Percentiles rank a stretch among this genome's conserved stretches.
Evolutionary conservation across 306 rosid species (phyloP).

Genomic region (Geum urbanum): DNA sequence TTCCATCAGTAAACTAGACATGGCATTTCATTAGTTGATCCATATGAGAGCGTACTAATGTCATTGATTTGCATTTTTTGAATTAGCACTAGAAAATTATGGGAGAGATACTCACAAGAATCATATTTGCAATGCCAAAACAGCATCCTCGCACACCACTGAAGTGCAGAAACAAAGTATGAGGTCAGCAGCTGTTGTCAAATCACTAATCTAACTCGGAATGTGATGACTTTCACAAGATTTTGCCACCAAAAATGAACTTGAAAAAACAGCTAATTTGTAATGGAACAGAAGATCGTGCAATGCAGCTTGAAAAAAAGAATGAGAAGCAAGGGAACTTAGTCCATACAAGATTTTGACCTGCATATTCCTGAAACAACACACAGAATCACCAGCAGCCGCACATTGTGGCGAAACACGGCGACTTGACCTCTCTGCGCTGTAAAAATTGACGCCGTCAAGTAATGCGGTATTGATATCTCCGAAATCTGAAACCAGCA

Average conservation of each 20-base stretch:
- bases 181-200: constrained; percentile 25
- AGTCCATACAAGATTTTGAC: constrained; percentile 98
- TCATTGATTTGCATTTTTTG: background rate
- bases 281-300: too few species aligned
- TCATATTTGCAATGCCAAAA: constrained; percentile 91
- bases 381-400: constrained; percentile 62
- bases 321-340: constrained; percentile 42
- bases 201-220: background rate
- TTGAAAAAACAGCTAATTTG: too few species aligned
- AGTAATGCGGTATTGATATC: constrained; percentile 79
- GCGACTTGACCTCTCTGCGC: constrained; percentile 74
- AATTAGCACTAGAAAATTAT: background rate
- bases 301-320: background rate
- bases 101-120: constrained; percentile 60
- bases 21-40: background rate
- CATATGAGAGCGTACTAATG: background rate
- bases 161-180: constrained; percentile 42
- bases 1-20: background rate
- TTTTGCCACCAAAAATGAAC: too few species aligned
- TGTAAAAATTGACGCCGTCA: constrained; percentile 82
- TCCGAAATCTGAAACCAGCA: constrained; percentile 63
- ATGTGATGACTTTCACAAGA: too few species aligned
- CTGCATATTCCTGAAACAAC: constrained; percentile 89
- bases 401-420: constrained; percentile 73
- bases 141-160: constrained; percentile 93